Conservation (phyloP, 371 early-diverging fungal genomes). For the Polyrhizophydium stewartii region DNA sequence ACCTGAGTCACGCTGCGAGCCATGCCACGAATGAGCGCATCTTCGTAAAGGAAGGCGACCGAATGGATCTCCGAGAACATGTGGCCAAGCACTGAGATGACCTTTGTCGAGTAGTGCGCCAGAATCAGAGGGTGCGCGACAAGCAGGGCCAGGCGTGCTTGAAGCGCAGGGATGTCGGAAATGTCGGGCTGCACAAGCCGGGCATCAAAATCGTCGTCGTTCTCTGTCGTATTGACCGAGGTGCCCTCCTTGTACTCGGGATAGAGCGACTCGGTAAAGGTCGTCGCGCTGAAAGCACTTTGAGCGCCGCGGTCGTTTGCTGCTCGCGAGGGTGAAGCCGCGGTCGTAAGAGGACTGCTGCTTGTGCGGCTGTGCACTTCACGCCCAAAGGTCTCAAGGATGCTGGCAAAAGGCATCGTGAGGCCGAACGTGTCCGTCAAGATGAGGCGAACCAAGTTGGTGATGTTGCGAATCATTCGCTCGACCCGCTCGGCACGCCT, state of each 20-base stretch:
- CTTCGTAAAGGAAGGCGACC: constrained; percentile 25
- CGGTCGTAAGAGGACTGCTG: too few species aligned
- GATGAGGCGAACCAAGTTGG: neutral
- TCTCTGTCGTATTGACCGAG: too few species aligned
- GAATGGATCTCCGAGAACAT: constrained; percentile 20
- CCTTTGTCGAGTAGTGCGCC: constrained; percentile 24
- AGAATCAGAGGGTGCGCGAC: constrained; percentile 30
- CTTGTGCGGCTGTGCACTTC: too few species aligned
- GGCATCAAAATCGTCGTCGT: neutral
- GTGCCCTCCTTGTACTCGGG: too few species aligned
- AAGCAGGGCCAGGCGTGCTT: constrained; percentile 8
- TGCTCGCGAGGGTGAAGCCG: too few species aligned
- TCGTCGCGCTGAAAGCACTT: too few species aligned
- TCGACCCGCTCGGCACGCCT: too few species aligned
- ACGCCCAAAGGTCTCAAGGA: too few species aligned
- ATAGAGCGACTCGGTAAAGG: too few species aligned
- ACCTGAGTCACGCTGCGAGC: constrained; percentile 7
- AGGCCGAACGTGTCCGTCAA: neutral
- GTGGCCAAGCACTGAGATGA: constrained; percentile 25
- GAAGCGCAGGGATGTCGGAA: neutral
- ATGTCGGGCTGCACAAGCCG: neutral
- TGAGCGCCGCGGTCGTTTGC: too few species aligned
- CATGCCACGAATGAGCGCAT: constrained; percentile 7
- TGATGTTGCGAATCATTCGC: neutral
- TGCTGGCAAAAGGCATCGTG: neutral